Evolutionary conservation across 495 filamentous ascomycete genomes (phyloP).

Genomic region (Annulohypoxylon stygium): DNA sequence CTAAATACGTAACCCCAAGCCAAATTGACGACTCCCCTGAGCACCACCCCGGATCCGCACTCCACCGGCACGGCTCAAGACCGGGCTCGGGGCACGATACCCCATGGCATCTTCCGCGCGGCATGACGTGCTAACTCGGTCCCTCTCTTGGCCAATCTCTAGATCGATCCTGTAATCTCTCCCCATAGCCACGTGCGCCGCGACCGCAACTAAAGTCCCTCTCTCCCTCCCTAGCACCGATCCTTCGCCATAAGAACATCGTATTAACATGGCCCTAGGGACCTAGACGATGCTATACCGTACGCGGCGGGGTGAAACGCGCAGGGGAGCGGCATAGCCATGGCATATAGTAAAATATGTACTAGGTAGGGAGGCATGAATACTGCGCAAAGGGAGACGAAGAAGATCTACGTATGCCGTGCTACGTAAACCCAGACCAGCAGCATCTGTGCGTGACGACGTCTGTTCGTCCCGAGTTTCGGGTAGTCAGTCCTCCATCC

Average conservation of each 20-base stretch:
- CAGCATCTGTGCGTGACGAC: slow-evolving; percentile 35
- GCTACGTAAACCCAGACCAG: slow-evolving; percentile 6
- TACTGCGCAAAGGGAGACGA: not conserved
- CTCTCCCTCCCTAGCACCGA: not conserved
- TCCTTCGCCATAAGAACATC: not conserved
- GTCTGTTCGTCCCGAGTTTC: slow-evolving; percentile 37
- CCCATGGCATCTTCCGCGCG: not conserved
- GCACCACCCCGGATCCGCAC: not conserved
- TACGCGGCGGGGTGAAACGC: slow-evolving; percentile 3
- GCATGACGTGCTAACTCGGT: not conserved
- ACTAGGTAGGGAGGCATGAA: not conserved
- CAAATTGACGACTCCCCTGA: not conserved
- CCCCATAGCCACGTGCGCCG: slow-evolving; percentile 26
- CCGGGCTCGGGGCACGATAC: not conserved
- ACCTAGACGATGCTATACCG: not conserved
- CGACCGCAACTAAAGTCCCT: not conserved
- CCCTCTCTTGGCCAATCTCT: slow-evolving; percentile 1
- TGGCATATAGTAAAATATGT: not conserved
- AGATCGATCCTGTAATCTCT: slow-evolving; percentile 28
- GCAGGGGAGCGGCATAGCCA: slow-evolving; percentile 8
- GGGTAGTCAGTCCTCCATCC: slow-evolving; percentile 1
- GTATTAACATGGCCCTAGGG: not conserved
- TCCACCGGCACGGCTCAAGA: not conserved
- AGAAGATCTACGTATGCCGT: not conserved
- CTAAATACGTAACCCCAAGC: not conserved